Percentiles rank a stretch among this genome's conserved stretches.
Conservation (phyloP, 768 basidiomycete genomes). For the Boletus subcaerulescens region DNA sequence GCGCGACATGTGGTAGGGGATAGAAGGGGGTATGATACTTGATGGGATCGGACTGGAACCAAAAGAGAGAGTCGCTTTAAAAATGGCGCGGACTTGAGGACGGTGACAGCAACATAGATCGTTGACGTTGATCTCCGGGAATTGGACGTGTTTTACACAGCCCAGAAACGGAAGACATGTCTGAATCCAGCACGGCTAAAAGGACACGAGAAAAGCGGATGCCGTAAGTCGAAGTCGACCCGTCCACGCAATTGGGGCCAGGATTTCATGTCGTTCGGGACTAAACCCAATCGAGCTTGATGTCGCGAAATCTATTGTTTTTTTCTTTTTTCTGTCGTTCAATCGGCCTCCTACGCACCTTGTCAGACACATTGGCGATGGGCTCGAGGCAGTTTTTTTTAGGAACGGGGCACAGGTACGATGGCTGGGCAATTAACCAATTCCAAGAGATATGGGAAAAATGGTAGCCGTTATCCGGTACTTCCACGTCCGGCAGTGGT, state of each 20-base stretch:
- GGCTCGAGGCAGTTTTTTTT: neutral
- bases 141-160: conserved; percentile 24
- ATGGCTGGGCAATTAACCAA: neutral
- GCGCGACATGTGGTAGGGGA: conserved; percentile 51
- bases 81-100: conserved; percentile 20
- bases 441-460: conserved; percentile 4
- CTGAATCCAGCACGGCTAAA: conserved; percentile 21
- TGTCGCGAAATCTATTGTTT: conserved; percentile 3
- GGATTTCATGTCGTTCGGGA: conserved; percentile 13
- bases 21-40: conserved; percentile 18
- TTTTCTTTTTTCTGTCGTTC: neutral
- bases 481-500: conserved; percentile 18
- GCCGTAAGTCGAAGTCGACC: conserved; percentile 34
- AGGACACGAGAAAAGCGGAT: conserved; percentile 37
- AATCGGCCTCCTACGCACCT: neutral
- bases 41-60: conserved; percentile 16
- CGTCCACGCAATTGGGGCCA: conserved; percentile 27
- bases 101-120: conserved; percentile 16
- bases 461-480: conserved; percentile 23
- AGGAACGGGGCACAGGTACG: neutral
- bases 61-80: conserved; percentile 14
- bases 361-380: neutral
- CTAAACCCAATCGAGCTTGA: conserved; percentile 15
- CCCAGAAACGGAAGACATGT: conserved; percentile 15
- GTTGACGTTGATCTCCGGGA: conserved; percentile 32